phyloP scores from a whole-genome alignment of 148 eudicot genomes.

The Fagopyrum homotropicum region DNA sequence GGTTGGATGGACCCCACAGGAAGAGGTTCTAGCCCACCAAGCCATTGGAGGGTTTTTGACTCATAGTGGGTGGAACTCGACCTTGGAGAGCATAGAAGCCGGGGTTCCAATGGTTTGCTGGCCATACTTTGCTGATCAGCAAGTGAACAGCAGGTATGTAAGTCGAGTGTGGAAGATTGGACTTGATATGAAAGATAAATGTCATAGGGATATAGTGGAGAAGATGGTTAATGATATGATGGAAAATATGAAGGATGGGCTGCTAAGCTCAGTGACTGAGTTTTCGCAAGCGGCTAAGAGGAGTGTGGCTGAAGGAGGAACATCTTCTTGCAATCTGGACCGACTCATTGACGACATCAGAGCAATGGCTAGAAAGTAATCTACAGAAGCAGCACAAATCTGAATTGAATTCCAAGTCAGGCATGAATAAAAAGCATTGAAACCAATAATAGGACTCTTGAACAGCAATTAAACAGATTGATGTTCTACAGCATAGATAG shows the following conservation, averaged over 20 bases:
- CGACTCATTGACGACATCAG: constrained; percentile 32
- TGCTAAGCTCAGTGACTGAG: constrained; percentile 17
- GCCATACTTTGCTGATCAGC: constrained; percentile 42
- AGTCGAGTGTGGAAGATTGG: constrained; percentile 33
- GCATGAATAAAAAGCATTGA: no score
- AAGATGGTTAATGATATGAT: constrained; percentile 26
- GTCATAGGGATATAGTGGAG: constrained; percentile 27
- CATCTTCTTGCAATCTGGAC: constrained; percentile 25
- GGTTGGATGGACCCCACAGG: constrained; percentile 47
- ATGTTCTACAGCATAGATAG: no score
- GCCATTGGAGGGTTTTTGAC: constrained; percentile 36
- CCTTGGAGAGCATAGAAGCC: constrained; percentile 33
- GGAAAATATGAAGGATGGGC: constrained; percentile 20
- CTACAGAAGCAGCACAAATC: no score
- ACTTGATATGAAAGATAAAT: constrained; percentile 34
- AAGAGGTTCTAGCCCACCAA: constrained; percentile 32
- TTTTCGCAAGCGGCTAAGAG: constrained; percentile 17
- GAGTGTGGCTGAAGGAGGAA: constrained; percentile 27
- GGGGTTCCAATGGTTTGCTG: constrained; percentile 49
- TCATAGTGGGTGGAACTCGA: constrained; percentile 51
- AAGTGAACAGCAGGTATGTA: constrained; percentile 34
- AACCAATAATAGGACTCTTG: no score
- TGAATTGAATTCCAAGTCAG: no score
- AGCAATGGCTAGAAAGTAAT: constrained; percentile 7
- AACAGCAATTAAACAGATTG: no score